Percentiles rank a stretch among this genome's conserved stretches.
These are phyloP conservation scores for Jatropha podagrica DNA, from an alignment of 441 rosid species.

Conservation along the genomic window DNA sequence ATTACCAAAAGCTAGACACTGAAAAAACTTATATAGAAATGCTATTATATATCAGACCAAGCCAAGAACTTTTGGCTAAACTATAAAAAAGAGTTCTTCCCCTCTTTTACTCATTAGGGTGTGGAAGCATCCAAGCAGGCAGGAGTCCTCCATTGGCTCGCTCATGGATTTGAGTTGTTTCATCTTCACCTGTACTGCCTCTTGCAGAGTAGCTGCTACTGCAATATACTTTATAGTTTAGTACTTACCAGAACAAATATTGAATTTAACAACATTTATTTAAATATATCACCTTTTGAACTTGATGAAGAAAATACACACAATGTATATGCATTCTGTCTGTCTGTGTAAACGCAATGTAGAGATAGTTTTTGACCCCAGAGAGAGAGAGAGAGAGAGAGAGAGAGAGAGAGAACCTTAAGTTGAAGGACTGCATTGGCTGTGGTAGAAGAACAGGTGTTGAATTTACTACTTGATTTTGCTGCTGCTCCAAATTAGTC, in stretches of 20 bases:
- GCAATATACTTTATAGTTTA: constrained; percentile 11
- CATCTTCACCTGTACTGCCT: constrained; percentile 29
- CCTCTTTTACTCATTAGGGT: constrained; percentile 19
- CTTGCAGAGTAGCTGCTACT: constrained; percentile 24
- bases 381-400: constrained; percentile 6
- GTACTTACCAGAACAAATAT: neutral
- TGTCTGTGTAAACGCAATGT: no score
- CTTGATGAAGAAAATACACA: neutral
- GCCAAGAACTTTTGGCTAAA: neutral
- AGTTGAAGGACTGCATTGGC: constrained; percentile 31
- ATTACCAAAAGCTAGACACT: neutral
- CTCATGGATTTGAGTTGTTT: constrained; percentile 16
- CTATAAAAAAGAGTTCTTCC: neutral
- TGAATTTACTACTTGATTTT: constrained; percentile 32
- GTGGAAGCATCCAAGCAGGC: constrained; percentile 60
- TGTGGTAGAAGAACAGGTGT: constrained; percentile 39
- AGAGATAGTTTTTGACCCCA: no score
- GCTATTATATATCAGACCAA: neutral
- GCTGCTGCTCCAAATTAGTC: constrained; percentile 38
- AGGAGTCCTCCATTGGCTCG: constrained; percentile 28
- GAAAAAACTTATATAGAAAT: neutral
- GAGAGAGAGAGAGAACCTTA: constrained; percentile 36
- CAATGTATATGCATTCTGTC: no score
- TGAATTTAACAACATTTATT: neutral
- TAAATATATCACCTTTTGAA: no score